Evolutionary conservation across 768 basidiomycete genomes (phyloP).

Genomic region (Cystobasidium onofrii): DNA sequence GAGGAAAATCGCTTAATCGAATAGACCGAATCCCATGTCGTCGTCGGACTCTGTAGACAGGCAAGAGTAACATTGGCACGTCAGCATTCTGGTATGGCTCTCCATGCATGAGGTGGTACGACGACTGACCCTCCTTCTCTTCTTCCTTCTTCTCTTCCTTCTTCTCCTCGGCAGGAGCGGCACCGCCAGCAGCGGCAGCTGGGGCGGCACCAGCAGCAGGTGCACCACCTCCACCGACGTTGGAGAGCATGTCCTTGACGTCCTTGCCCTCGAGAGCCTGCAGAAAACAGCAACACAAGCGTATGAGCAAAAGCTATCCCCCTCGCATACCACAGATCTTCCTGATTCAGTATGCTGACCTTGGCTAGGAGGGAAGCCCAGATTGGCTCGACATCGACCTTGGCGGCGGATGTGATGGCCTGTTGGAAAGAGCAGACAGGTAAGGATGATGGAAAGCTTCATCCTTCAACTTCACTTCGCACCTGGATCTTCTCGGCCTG

Average conservation of each 20-base stretch:
- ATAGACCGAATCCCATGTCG: constrained; percentile 80
- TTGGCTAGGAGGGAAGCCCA: constrained; percentile 96
- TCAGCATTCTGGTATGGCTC: neutral
- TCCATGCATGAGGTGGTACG: neutral
- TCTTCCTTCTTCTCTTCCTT: constrained; percentile 50
- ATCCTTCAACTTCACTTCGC: neutral
- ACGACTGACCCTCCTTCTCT: constrained; percentile 34
- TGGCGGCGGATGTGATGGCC: constrained; percentile 71
- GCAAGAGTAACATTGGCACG: neutral
- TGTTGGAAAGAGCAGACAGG: neutral
- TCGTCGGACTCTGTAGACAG: constrained; percentile 42
- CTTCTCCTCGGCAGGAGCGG: constrained; percentile 54
- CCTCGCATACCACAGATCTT: neutral
- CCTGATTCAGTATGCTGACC: constrained; percentile 33
- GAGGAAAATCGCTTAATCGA: constrained; percentile 43
- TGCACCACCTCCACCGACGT: constrained; percentile 86
- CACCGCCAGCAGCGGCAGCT: constrained; percentile 55
- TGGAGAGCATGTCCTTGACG: constrained; percentile 87
- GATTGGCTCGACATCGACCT: constrained; percentile 83
- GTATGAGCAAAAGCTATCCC: neutral
- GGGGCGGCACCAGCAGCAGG: constrained; percentile 62
- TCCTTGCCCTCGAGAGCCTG: constrained; percentile 89
- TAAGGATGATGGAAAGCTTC: neutral
- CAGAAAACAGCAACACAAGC: neutral
- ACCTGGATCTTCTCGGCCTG: constrained; percentile 82